Evolutionary conservation across 163 green algal genomes (phyloP), one percentile per base, ranked within the genome.

Genomic region (Chlamydomonas reinhardtii): DNA sequence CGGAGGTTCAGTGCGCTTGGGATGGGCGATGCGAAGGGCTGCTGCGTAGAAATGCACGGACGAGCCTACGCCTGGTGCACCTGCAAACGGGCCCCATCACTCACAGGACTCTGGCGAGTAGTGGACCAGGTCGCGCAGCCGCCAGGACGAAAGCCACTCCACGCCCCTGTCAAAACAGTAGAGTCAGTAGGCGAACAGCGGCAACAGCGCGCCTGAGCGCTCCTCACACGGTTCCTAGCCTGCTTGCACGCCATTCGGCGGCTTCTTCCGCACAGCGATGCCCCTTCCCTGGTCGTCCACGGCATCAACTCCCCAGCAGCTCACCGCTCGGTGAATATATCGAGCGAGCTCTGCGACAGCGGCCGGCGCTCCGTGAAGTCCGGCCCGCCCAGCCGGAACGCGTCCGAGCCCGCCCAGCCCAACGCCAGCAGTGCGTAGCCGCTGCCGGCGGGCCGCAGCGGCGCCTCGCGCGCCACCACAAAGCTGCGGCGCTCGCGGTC

Each of bases 91-190:
- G n/a, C n/a, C n/a, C n/a, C n/a, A n/a, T 14, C 39, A 48, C 48
- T 56, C 48, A 56, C 79, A 77, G 34, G 4, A 32, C 32, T 85
- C 79, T 27, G 79, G 79, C 15, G 79, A 85, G 69, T 78, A 85
- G 68, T 85, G 52, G 27, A 72, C 25, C 52, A 77, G 79, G 79
- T 85, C 79, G 65, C 79, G 79, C 16, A 85, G 79, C 29, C 79
- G 66, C 79, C 68, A 78, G 25, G 66, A 72, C 17, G 54, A 61
- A 52, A 85, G 52, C 79, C 79, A 85, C 27, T 59, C 56, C n/a
- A 85, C 54, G 20, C 12, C 32, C n/a, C 79, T 85, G 79, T 11
- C 1, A 11, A 20, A 61, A 62, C 22, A 32, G 15, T 2, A 24
- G 59, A 59, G 74, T 24, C 62, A 69, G n/a, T n/a, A n/a, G n/a